phyloP scores from a whole-genome alignment of 208 protist genomes.

The Leptomonas seymouri region DNA sequence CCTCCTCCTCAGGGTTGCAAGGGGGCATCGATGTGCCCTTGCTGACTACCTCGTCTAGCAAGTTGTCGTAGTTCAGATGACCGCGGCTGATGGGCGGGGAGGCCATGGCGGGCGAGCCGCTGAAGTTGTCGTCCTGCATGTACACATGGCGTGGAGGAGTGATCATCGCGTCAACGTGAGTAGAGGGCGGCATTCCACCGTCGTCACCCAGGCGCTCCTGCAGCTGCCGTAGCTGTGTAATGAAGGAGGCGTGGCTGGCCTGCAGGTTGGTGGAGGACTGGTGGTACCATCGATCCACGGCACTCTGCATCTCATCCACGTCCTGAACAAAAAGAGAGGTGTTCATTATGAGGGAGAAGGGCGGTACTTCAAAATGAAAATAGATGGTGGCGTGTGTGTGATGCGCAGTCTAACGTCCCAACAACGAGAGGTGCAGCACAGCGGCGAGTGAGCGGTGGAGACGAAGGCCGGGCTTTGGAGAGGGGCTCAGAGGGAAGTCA shows the following conservation, averaged over 20 bases:
- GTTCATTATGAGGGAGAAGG: constrained; percentile 27
- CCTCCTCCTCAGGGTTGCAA: constrained; percentile 37
- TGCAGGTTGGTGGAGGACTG: constrained; percentile 49
- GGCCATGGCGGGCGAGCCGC: constrained; percentile 60
- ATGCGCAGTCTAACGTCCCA: no score
- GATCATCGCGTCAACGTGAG: constrained; percentile 36
- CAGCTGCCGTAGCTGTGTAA: constrained; percentile 57
- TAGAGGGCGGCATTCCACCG: constrained; percentile 1
- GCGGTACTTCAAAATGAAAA: not conserved
- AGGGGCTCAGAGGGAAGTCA: no score
- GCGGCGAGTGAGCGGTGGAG: no score
- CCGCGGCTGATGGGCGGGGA: constrained; percentile 50
- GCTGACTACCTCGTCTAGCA: constrained; percentile 50
- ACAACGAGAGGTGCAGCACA: no score
- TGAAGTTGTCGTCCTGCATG: constrained; percentile 35
- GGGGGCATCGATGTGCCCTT: constrained; percentile 30
- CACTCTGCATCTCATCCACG: constrained; percentile 70
- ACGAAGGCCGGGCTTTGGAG: no score
- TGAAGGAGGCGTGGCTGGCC: constrained; percentile 39
- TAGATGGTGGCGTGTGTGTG: no score
- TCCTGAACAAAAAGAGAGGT: constrained; percentile 52
- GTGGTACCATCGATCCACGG: constrained; percentile 63
- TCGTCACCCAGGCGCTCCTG: constrained; percentile 47
- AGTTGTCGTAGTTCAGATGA: constrained; percentile 56
- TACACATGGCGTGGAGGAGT: constrained; percentile 55